Base-by-base conservation (phyloP, 768 basidiomycete genomes). In the Tricholoma saponaceum region DNA sequence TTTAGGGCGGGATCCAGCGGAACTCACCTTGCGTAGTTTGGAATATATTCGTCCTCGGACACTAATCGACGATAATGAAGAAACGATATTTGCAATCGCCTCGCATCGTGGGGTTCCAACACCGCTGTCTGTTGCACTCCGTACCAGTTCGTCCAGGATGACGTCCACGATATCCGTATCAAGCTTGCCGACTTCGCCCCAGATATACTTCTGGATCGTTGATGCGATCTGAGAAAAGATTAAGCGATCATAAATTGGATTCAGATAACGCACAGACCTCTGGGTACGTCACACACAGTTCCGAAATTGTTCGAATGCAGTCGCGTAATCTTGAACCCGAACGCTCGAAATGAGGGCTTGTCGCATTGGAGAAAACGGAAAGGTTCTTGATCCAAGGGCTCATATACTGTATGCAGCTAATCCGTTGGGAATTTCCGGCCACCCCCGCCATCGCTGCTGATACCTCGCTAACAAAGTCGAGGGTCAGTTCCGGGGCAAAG, bases 391-490 rank as follows among this genome's bases (percentile, higher is more conserved):
- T 82, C 95, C 94, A 97, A 3, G 95, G 93, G 39, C 81, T 84
- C 78, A 96, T 79, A 66, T 93, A 95, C 58, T 89, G 84, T 20
- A 95, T 69, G 64, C 87, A 92, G 58, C 80, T 82, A 39, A 90
- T 83, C 37, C 86, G 85, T 50, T 89, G 86, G 1, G 72, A 78
- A 5, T 66, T 58, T 61, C 73, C 72, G 59, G 67, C 79, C 77
- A 74, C 79, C 47, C 76, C 74, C n/a, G 76, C 72, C 77, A 90
- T 83, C 2, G 85, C 82, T 0, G 80, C 80, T 30, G 83, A 83
- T 26, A 95, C 90, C 70, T 95, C 94, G n/a, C 86, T 83, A 54
- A 95, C 76, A 71, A 96, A 92, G 70, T 96, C 94, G 16, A 96
- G 75, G 0, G 93, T 95, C 30, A 96, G 75, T 32, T 90, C 83